Base-by-base conservation (phyloP, 352 stramenopile species). In the Phytophthora agathidicida region DNA sequence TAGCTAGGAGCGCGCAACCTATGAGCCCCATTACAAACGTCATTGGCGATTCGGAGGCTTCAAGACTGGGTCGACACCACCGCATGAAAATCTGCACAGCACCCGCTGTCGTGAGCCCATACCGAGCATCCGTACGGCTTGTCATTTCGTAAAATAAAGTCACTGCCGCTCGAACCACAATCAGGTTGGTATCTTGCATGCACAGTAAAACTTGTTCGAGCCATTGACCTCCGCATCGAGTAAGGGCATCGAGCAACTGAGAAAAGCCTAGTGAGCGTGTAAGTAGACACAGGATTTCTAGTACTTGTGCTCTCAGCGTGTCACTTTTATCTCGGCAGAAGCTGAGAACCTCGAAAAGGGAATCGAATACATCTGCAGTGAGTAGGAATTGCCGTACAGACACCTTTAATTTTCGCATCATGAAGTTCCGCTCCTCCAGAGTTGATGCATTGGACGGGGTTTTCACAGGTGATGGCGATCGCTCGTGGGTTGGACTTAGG, bases 131-230 rank as follows among this genome's bases (percentile, higher is more conserved):
- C 5, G 65, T 30, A 14, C 60, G 71, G 10, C 69, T 67, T 2
- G 72, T 90, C 14, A 92, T 66, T 27, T 87, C 78, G 41, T 83
- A 76, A 55, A 87, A 88, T 14, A 92, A 47, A 5, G 72, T 69
- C 9, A 89, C 54, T 6, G 78, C 72, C 6, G 74, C 65, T 14
- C 57, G 42, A 17, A 68, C 76, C 26, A 88, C 68, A 1, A 33
- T 19, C 2, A 62, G 31, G n/a, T 73, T 68, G 0, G 33, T 8
- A 27, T 77, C 60, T 11, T 65, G 65, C 39, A 94, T 71, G 49
- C 72, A 84, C 1, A 65, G 13, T 1, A 87, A 44, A 27, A 89
- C 53, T 16, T 69, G 48, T 33, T 87, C 74, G 17, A 92, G 58
- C 31, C 62, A 60, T 17, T 77, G 75, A 0, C 84, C 82, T 16